These are phyloP conservation scores for Talaromyces stipitatus DNA, from an alignment of 495 filamentous ascomycete genomes.

Conservation along the genomic window DNA sequence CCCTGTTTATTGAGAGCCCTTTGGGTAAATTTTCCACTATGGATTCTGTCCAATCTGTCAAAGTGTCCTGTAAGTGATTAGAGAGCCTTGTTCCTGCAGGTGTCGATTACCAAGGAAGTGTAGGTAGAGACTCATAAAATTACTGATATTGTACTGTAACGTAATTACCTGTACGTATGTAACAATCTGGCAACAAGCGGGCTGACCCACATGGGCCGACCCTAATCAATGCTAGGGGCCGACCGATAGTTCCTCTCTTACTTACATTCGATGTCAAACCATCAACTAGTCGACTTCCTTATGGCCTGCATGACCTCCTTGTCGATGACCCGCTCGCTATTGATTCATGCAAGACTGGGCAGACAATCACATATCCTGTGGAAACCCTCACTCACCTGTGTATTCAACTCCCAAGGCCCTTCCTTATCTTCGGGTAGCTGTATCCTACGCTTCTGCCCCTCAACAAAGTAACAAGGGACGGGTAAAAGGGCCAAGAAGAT, in stretches of 20 bases:
- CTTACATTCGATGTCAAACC: no score
- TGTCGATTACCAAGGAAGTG: not conserved
- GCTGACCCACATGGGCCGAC: not conserved
- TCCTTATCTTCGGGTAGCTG: no score
- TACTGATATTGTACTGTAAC: not conserved
- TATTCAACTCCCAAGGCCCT: not conserved
- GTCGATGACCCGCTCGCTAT: not conserved
- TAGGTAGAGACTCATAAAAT: no score
- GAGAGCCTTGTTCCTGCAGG: not conserved
- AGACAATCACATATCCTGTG: no score
- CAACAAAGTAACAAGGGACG: not conserved
- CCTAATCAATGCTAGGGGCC: not conserved
- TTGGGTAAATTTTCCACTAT: not conserved
- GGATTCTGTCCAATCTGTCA: no score
- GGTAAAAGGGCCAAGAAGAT: conserved; percentile 22
- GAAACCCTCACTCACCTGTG: no score
- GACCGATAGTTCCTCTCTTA: no score
- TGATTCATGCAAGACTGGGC: not conserved
- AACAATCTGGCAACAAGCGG: not conserved
- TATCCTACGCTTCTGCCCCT: not conserved
- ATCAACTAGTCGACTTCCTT: no score
- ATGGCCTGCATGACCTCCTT: not conserved
- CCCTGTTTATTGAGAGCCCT: not conserved
- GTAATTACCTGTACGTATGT: not conserved
- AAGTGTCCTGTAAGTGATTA: no score